These are phyloP conservation scores for Verticillium zaregamsianum DNA, from an alignment of 2,329 filamentous ascomycete species.

Conservation along the genomic window DNA sequence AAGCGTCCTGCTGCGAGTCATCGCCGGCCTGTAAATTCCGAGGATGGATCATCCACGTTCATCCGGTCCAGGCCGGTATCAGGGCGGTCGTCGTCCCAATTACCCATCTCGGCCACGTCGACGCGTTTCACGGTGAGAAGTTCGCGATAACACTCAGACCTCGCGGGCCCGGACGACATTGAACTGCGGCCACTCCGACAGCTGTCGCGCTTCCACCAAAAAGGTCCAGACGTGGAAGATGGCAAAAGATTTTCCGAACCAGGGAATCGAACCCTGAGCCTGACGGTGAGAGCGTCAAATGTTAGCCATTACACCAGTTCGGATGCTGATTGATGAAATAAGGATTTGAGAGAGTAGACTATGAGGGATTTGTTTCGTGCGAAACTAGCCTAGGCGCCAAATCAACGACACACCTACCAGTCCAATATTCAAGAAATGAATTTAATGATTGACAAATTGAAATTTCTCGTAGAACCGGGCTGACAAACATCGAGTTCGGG, in stretches of 20 bases:
- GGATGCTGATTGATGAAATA: background rate
- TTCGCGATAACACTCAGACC: background rate
- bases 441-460: too few species aligned
- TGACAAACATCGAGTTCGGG: too few species aligned
- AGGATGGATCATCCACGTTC: background rate
- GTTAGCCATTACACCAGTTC: background rate
- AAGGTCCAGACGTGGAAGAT: background rate
- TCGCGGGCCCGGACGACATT: background rate
- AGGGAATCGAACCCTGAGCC: background rate
- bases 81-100: background rate
- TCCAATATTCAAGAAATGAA: too few species aligned
- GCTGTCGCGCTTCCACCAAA: background rate
- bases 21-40: background rate
- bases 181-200: background rate
- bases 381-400: background rate
- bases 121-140: background rate
- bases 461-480: too few species aligned
- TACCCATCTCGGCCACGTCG: background rate
- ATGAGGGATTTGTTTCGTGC: background rate
- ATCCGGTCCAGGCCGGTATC: background rate
- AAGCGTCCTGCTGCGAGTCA: background rate
- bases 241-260: background rate
- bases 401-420: too few species aligned
- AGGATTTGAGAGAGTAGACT: rapidly evolving
- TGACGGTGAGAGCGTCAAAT: background rate